Evolutionary conservation across 345 rosid genomes (phyloP).

Genomic region (Iberis pinnata): DNA sequence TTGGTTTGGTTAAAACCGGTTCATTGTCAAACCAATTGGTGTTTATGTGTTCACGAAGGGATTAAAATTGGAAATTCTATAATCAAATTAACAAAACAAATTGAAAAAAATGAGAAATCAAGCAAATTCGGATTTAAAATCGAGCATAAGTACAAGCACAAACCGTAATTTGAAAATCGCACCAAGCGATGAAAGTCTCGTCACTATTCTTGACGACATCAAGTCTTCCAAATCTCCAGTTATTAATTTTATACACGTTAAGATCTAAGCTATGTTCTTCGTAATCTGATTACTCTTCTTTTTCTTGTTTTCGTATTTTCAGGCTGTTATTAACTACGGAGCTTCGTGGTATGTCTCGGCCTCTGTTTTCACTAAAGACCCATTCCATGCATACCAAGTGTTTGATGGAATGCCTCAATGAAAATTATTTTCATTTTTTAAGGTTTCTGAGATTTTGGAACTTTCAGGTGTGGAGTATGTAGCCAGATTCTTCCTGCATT

Average conservation of each 20-base stretch:
- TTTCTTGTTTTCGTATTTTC: not conserved
- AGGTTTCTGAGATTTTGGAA: not conserved
- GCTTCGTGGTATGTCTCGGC: constrained; percentile 34
- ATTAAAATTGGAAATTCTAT: not conserved
- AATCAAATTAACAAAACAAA: constrained; percentile 1
- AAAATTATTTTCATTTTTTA: not conserved
- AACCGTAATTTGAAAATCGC: constrained; percentile 19
- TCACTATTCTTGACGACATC: constrained; percentile 24
- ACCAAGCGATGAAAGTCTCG: constrained; percentile 19
- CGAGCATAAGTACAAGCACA: too few relatives aligned
- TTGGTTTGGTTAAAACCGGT: constrained; percentile 3
- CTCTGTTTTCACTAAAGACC: not conserved
- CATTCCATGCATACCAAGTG: constrained; percentile 32
- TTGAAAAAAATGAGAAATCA: constrained; percentile 8
- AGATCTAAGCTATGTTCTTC: constrained; percentile 1
- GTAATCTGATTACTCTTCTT: constrained; percentile 3
- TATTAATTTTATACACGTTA: not conserved
- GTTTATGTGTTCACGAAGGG: not conserved
- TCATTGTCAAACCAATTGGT: not conserved
- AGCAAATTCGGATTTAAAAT: constrained; percentile 7
- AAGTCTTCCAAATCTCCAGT: constrained; percentile 28
- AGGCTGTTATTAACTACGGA: constrained; percentile 34
- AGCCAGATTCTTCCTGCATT: constrained; percentile 75
- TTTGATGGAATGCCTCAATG: constrained; percentile 39
- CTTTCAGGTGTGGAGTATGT: constrained; percentile 76